Conservation (phyloP, 225 moss, liverwort and hornwort genomes). For the Marchantia paleacea region DNA sequence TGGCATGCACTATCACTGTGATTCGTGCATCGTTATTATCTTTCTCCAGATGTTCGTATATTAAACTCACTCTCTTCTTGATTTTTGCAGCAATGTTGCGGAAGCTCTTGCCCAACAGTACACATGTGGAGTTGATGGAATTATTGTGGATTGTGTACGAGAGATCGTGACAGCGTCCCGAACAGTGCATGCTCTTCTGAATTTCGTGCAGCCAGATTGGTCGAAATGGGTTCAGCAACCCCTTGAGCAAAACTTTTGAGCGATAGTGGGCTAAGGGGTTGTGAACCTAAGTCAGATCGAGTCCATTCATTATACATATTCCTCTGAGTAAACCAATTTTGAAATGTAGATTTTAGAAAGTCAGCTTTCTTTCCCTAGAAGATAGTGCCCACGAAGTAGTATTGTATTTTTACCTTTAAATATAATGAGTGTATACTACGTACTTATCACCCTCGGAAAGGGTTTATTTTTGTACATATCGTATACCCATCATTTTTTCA, state of each 20-base stretch:
- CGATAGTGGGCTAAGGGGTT: background rate
- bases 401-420: no score
- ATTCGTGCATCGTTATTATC: background rate
- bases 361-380: no score
- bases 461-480: no score
- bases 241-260: background rate
- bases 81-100: slow-evolving; percentile 66
- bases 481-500: no score
- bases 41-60: no score
- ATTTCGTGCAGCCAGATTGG: slow-evolving; percentile 48
- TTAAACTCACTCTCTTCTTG: background rate
- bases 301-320: no score
- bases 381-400: no score
- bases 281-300: no score
- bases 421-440: no score
- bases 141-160: slow-evolving; percentile 82
- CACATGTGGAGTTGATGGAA: slow-evolving; percentile 59
- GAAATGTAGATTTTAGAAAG: no score
- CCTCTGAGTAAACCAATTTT: no score
- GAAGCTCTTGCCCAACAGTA: slow-evolving; percentile 67
- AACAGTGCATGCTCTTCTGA: slow-evolving; percentile 38
- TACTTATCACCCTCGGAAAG: no score
- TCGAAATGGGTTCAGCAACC: slow-evolving; percentile 25
- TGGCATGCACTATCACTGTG: background rate
- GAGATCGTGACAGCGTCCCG: slow-evolving; percentile 65